These are phyloP conservation scores for Pyronema omphalodes DNA, from an alignment of 495 filamentous ascomycete genomes.

Conservation along the genomic window DNA sequence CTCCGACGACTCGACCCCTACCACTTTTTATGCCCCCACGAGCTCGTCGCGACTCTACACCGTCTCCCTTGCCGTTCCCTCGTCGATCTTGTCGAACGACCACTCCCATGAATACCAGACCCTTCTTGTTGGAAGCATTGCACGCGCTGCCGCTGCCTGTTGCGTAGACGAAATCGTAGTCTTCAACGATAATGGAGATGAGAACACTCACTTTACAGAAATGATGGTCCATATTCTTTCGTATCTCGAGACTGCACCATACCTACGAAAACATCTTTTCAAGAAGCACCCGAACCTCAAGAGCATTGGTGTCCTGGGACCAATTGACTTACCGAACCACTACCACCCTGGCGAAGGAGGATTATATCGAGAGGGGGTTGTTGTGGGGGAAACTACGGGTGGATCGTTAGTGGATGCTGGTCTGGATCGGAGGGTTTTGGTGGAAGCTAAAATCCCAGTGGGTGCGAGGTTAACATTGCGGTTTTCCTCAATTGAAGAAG, in stretches of 20 bases:
- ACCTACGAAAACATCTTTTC: conserved; percentile 50
- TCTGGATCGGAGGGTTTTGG: conserved; percentile 29
- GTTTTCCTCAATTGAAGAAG: conserved; percentile 27
- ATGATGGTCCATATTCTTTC: conserved; percentile 54
- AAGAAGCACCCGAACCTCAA: conserved; percentile 51
- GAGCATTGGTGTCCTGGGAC: conserved; percentile 44
- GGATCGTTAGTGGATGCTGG: conserved; percentile 24
- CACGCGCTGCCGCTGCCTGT: conserved; percentile 54
- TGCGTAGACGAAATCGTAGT: conserved; percentile 61
- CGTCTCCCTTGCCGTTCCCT: conserved; percentile 7
- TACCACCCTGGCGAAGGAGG: conserved; percentile 38
- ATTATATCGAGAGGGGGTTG: conserved; percentile 53
- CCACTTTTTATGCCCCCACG: conserved; percentile 31
- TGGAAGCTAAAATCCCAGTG: conserved; percentile 33
- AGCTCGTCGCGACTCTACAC: conserved; percentile 19
- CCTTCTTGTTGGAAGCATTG: conserved; percentile 44
- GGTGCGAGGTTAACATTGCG: conserved; percentile 48
- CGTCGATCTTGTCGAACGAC: conserved; percentile 26
- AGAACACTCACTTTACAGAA: conserved; percentile 39
- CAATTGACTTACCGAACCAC: conserved; percentile 62
- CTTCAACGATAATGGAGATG: conserved; percentile 25
- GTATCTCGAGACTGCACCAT: conserved; percentile 59
- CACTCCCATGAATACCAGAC: conserved; percentile 47
- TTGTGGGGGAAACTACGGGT: conserved; percentile 28
- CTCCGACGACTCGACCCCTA: conserved; percentile 19